Evolutionary conservation across 331 rosid genomes (phyloP).

Genomic region (Quercus lobata): DNA sequence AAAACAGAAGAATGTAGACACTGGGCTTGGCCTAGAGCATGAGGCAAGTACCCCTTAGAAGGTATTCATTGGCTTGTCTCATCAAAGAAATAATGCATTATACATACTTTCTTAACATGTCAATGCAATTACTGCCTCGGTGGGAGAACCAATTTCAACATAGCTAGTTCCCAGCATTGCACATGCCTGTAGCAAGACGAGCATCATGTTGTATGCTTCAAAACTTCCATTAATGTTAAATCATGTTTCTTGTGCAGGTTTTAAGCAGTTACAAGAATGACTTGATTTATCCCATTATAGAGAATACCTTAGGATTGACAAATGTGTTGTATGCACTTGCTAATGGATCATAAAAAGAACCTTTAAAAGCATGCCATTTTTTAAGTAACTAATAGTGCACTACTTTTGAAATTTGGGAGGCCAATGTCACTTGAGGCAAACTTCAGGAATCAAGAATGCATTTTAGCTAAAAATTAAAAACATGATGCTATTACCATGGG

Average conservation of each 20-base stretch:
- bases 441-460: too few species aligned
- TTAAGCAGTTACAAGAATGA: conserved; percentile 90
- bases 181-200: background rate
- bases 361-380: conserved; percentile 46
- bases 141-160: background rate
- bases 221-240: background rate
- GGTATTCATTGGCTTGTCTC: conserved; percentile 37
- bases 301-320: conserved; percentile 66
- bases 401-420: too few species aligned
- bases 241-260: conserved; percentile 54
- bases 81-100: conserved; percentile 1
- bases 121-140: background rate
- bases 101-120: conserved; percentile 5
- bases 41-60: conserved; percentile 86
- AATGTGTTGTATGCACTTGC: conserved; percentile 57
- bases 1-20: conserved; percentile 86
- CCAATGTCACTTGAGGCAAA: too few species aligned
- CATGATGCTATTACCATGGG: too few species aligned
- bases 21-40: conserved; percentile 92
- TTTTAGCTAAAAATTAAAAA: too few species aligned
- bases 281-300: conserved; percentile 87
- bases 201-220: conserved; percentile 16
- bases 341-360: conserved; percentile 57
- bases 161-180: background rate
- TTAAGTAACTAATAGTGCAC: background rate